Conservation (phyloP, 495 filamentous ascomycete genomes). For the Neurospora hispaniola region DNA sequence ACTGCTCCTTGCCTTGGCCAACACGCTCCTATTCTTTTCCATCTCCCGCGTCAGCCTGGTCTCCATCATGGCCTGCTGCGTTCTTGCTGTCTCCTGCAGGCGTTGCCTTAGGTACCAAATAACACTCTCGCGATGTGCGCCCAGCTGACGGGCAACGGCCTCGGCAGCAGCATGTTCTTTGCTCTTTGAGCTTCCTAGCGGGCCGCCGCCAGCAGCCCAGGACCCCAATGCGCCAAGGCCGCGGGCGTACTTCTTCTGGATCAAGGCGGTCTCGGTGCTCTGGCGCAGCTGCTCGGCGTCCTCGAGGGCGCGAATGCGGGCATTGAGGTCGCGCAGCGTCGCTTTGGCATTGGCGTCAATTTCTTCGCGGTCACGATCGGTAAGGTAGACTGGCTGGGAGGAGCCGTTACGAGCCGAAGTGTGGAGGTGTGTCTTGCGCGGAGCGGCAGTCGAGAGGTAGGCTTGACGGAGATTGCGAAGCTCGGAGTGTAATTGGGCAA, state of each 20-base stretch:
- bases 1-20: constrained; percentile 52
- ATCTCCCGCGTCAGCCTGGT: constrained; percentile 69
- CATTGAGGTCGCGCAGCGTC: constrained; percentile 71
- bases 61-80: constrained; percentile 87
- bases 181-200: constrained; percentile 26
- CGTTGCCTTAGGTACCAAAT: constrained; percentile 68
- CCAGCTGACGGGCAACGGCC: constrained; percentile 46
- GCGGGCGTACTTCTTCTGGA: constrained; percentile 56
- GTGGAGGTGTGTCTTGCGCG: constrained; percentile 34
- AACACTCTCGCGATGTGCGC: constrained; percentile 63
- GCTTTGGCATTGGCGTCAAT: constrained; percentile 78
- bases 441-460: constrained; percentile 70
- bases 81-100: constrained; percentile 61
- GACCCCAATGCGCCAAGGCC: constrained; percentile 50
- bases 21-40: constrained; percentile 79
- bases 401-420: constrained; percentile 20
- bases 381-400: constrained; percentile 37
- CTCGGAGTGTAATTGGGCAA: constrained; percentile 61
- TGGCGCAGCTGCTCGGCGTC: constrained; percentile 74
- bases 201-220: constrained; percentile 59
- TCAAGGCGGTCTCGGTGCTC: constrained; percentile 52
- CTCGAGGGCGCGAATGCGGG: constrained; percentile 62
- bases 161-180: constrained; percentile 62
- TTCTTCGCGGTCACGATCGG: constrained; percentile 60
- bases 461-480: constrained; percentile 75